These are phyloP conservation scores for Phytophthora megakarya DNA, from an alignment of 352 stramenopile species.

Conservation along the genomic window DNA sequence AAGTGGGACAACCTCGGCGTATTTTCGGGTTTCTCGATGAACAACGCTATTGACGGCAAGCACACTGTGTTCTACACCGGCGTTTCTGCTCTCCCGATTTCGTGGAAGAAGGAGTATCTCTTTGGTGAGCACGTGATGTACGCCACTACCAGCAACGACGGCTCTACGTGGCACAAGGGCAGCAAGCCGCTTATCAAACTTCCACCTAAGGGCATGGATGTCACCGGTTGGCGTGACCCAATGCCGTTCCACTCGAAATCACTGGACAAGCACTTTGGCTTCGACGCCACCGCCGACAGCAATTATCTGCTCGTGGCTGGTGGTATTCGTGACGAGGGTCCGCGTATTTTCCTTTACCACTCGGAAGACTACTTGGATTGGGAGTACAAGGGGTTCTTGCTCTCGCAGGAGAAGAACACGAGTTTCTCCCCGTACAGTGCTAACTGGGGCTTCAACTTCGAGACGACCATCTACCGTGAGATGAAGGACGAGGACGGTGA, in stretches of 20 bases:
- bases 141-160: conserved; percentile 59
- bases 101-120: conserved; percentile 56
- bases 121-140: conserved; percentile 75
- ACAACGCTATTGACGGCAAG: conserved; percentile 65
- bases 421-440: conserved; percentile 63
- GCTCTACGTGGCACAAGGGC: conserved; percentile 69
- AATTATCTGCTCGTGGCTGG: conserved; percentile 66
- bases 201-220: conserved; percentile 51
- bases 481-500: conserved; percentile 60
- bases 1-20: conserved; percentile 76
- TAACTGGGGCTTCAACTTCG: conserved; percentile 70
- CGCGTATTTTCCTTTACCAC: conserved; percentile 72
- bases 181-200: conserved; percentile 51
- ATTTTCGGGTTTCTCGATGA: conserved; percentile 70
- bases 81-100: conserved; percentile 52
- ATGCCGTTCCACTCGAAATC: conserved; percentile 63
- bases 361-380: conserved; percentile 63
- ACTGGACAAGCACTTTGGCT: conserved; percentile 47
- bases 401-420: conserved; percentile 64
- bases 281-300: conserved; percentile 33
- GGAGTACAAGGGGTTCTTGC: conserved; percentile 68
- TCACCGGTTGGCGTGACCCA: conserved; percentile 72
- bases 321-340: conserved; percentile 54
- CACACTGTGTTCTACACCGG: conserved; percentile 74
- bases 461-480: conserved; percentile 70